phyloP scores from a whole-genome alignment of 495 filamentous ascomycete genomes.

The Collariella sp. region DNA sequence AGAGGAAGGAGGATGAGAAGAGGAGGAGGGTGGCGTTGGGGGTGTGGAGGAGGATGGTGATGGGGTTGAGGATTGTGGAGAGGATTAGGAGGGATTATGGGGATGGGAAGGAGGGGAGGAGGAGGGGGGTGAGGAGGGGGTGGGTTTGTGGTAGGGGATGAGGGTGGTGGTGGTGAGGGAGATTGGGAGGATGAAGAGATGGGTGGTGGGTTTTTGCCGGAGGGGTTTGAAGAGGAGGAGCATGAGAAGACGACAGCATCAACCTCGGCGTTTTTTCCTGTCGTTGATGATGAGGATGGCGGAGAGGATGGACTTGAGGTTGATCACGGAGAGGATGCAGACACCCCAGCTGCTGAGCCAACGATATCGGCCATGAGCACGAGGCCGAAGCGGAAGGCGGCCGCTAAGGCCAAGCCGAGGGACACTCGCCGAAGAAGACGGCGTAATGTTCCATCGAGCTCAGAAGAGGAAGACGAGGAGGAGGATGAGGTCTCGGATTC shows the following conservation, averaged over 20 bases:
- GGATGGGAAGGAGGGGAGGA: slow-evolving; percentile 32
- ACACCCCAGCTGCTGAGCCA: neutral
- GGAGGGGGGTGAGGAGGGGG: slow-evolving; percentile 26
- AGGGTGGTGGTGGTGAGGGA: slow-evolving; percentile 18
- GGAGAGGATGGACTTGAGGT: slow-evolving; percentile 22
- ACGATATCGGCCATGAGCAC: slow-evolving; percentile 24
- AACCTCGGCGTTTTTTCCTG: slow-evolving; percentile 37
- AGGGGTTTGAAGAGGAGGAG: slow-evolving; percentile 40
- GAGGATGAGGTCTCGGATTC: neutral
- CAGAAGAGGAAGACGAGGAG: slow-evolving; percentile 13
- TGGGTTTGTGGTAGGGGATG: slow-evolving; percentile 9
- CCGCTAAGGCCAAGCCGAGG: slow-evolving; percentile 6
- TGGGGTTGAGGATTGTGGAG: slow-evolving; percentile 74
- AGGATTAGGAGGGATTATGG: slow-evolving; percentile 75
- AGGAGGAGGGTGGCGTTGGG: slow-evolving; percentile 62
- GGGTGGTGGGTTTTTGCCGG: slow-evolving; percentile 49
- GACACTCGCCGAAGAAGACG: slow-evolving; percentile 15
- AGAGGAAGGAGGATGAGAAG: slow-evolving; percentile 73
- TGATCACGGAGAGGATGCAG: slow-evolving; percentile 23
- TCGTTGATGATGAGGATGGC: slow-evolving; percentile 29
- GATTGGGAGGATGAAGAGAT: slow-evolving; percentile 35
- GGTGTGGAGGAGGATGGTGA: slow-evolving; percentile 79
- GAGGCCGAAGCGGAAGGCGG: slow-evolving; percentile 14
- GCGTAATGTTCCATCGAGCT: slow-evolving; percentile 12
- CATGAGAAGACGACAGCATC: slow-evolving; percentile 18